These are phyloP conservation scores for Parathielavia hyrcaniae DNA, from an alignment of 495 filamentous ascomycete genomes.

Conservation along the genomic window DNA sequence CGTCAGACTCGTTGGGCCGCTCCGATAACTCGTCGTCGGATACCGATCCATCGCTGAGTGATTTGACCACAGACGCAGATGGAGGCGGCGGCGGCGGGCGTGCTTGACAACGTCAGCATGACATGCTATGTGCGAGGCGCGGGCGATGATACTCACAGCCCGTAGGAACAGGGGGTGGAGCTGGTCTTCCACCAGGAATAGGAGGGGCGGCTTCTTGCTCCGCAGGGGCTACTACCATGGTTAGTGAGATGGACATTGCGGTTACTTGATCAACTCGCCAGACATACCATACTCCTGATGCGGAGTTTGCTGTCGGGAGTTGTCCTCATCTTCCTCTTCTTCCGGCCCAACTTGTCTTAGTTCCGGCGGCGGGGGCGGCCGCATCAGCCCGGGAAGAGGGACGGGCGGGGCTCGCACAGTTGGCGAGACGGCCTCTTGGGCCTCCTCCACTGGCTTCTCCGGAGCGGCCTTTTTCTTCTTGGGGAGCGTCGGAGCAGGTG, in stretches of 20 bases:
- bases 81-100: constrained; percentile 51
- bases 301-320: constrained; percentile 29
- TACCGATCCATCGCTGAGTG: constrained; percentile 73
- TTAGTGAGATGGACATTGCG: constrained; percentile 26
- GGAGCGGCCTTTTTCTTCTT: constrained; percentile 59
- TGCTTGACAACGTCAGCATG: constrained; percentile 45
- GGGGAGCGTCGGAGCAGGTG: constrained; percentile 46
- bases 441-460: constrained; percentile 44
- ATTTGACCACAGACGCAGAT: constrained; percentile 45
- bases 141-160: constrained; percentile 52
- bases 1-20: constrained; percentile 41
- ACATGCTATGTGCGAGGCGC: constrained; percentile 14
- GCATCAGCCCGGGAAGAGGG: constrained; percentile 65
- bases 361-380: constrained; percentile 29
- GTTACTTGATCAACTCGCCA: constrained; percentile 41
- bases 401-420: constrained; percentile 60
- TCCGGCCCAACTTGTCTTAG: constrained; percentile 31
- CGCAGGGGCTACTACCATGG: constrained; percentile 36
- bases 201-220: constrained; percentile 47
- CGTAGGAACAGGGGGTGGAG: constrained; percentile 61
- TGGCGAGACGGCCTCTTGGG: constrained; percentile 40
- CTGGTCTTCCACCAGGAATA: constrained; percentile 56
- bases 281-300: constrained; percentile 38
- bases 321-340: constrained; percentile 40
- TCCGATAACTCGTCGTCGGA: constrained; percentile 93